A percentile compares a stretch with the other conserved stretches of the same genome.
These are phyloP conservation scores for Pestalotiopsis sp. DNA, from an alignment of 2,329 filamentous ascomycete genomes.

Conservation along the genomic window DNA sequence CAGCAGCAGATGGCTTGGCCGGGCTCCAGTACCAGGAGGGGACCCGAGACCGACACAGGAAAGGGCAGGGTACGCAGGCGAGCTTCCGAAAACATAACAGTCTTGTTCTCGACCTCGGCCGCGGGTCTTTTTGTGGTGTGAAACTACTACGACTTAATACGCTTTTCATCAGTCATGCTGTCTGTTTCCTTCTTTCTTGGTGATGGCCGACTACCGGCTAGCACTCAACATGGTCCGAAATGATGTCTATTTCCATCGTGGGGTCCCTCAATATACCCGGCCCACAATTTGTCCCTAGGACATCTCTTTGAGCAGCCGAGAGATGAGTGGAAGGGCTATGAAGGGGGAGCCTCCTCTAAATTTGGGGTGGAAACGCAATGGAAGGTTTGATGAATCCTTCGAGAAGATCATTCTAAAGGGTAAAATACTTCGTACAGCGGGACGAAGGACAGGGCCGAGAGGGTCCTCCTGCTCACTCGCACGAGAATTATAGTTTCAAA, in stretches of 20 bases:
- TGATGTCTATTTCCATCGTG: slow-evolving; percentile 2
- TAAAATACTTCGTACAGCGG: background rate
- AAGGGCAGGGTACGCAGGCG: background rate
- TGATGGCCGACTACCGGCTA: background rate
- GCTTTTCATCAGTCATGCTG: too few relatives aligned
- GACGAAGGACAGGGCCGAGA: background rate
- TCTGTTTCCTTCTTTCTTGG: too few relatives aligned
- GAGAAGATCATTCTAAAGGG: background rate
- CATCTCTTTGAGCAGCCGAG: background rate
- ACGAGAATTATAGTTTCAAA: background rate
- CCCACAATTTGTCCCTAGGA: background rate
- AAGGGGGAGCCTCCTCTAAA: background rate
- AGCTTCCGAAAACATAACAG: background rate
- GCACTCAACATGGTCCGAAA: background rate
- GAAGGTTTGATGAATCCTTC: background rate
- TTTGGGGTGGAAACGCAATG: background rate
- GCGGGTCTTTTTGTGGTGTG: background rate
- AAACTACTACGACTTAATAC: background rate
- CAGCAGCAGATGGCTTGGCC: background rate
- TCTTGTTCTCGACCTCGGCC: background rate
- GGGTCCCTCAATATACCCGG: background rate
- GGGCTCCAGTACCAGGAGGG: background rate
- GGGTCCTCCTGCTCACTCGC: background rate
- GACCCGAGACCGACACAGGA: background rate
- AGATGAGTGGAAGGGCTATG: background rate